Evolutionary conservation across 148 eudicot genomes (phyloP).

Genomic region (Gaultheria prostrata): DNA sequence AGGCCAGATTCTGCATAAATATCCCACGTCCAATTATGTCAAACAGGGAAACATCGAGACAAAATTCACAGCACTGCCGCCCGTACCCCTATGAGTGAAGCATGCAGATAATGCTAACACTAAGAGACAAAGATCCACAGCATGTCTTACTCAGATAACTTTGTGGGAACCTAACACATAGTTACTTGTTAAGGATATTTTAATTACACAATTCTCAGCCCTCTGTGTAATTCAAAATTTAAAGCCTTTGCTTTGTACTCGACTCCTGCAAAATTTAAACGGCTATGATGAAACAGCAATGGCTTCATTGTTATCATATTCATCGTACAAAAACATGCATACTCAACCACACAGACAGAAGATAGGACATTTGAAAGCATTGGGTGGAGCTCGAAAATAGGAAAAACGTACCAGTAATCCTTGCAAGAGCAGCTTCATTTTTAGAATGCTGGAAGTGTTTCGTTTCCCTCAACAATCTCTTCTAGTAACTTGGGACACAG

Average conservation of each 20-base stretch:
- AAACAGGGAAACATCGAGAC: not conserved
- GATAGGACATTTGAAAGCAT: slow-evolving; percentile 8
- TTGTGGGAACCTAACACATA: not conserved
- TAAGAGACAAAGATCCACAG: not conserved
- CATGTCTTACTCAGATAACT: not conserved
- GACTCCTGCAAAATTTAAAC: no score
- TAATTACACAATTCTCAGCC: slow-evolving; percentile 1
- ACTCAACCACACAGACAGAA: not conserved
- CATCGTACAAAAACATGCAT: not conserved
- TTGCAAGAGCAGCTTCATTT: slow-evolving; percentile 32
- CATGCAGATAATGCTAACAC: not conserved
- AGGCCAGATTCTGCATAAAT: not conserved
- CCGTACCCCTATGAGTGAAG: not conserved
- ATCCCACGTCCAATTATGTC: not conserved
- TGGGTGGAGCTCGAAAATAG: not conserved
- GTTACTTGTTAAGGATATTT: not conserved
- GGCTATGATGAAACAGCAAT: not conserved
- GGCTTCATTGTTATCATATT: not conserved
- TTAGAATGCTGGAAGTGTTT: slow-evolving; percentile 35
- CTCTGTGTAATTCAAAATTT: not conserved
- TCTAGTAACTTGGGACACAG: slow-evolving; percentile 22
- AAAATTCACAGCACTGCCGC: not conserved
- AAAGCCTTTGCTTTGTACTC: not conserved
- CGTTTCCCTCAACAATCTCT: slow-evolving; percentile 36
- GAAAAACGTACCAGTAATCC: slow-evolving; percentile 25